Evolutionary conservation across 2,329 filamentous ascomycete genomes (phyloP).

Genomic region (Diaporthe humulicola): DNA sequence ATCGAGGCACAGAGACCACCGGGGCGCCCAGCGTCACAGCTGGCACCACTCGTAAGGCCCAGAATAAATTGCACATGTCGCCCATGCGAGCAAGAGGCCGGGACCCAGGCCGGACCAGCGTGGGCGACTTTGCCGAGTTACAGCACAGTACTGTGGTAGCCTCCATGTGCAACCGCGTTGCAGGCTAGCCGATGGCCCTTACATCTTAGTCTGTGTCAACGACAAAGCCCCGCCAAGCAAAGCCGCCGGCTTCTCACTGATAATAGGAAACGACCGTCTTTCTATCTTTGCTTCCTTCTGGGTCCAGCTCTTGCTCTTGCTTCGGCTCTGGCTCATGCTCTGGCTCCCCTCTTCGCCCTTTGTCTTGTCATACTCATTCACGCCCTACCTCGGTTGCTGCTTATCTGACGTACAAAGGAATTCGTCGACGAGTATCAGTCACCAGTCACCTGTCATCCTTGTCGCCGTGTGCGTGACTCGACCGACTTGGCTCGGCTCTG

Average conservation of each 20-base stretch:
- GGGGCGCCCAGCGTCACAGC: slow-evolving; percentile 19
- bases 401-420: slow-evolving; percentile 1
- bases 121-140: slow-evolving; percentile 19
- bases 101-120: background rate
- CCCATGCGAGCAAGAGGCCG: background rate
- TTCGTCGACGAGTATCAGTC: background rate
- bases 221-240: slow-evolving; percentile 25
- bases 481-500: slow-evolving; percentile 16
- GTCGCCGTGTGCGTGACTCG: slow-evolving; percentile 22
- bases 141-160: slow-evolving; percentile 7
- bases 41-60: slow-evolving; percentile 29
- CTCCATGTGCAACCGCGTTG: slow-evolving; percentile 6
- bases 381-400: background rate
- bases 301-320: background rate
- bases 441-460: background rate
- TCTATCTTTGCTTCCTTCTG: background rate
- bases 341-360: slow-evolving; percentile 4
- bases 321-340: background rate
- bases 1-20: background rate
- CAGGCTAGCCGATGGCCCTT: slow-evolving; percentile 29
- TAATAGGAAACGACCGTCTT: background rate
- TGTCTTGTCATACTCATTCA: background rate
- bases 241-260: slow-evolving; percentile 6
- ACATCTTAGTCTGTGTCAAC: slow-evolving; percentile 22
- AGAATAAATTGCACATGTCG: slow-evolving; percentile 26